These are phyloP conservation scores for Phytopythium oedochilum DNA, from an alignment of 352 stramenopile genomes.

Conservation along the genomic window DNA sequence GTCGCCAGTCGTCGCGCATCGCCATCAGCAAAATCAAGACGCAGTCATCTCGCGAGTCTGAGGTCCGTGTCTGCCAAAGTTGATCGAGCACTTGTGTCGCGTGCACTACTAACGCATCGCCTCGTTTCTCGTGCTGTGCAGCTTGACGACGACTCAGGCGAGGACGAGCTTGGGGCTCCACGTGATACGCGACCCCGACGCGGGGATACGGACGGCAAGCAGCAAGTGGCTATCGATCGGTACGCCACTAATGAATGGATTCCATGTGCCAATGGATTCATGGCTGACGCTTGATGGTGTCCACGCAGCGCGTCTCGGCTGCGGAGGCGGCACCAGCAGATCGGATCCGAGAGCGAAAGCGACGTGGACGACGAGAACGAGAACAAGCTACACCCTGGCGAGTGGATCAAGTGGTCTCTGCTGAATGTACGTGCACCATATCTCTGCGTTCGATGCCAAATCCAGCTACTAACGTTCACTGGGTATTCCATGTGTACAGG, in stretches of 20 bases:
- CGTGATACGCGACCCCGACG: conserved; percentile 7
- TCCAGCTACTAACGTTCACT: too few species aligned
- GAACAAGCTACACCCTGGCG: conserved; percentile 8
- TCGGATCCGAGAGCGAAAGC: conserved; percentile 37
- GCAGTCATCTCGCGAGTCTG: conserved; percentile 54
- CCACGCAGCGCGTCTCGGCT: conserved; percentile 56
- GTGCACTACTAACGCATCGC: conserved; percentile 4
- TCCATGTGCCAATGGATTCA: background rate
- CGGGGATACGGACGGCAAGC: conserved; percentile 7
- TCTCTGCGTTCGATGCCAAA: too few species aligned
- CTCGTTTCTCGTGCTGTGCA: background rate
- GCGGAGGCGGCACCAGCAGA: conserved; percentile 39
- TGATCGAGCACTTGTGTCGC: background rate
- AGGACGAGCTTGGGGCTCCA: background rate
- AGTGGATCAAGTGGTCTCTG: conserved; percentile 74
- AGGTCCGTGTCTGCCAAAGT: conserved; percentile 10
- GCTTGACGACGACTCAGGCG: conserved; percentile 20
- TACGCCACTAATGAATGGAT: background rate
- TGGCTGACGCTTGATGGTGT: background rate
- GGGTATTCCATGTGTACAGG: conserved; percentile 3
- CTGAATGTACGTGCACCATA: conserved; percentile 27
- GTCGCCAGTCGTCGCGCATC: conserved; percentile 77
- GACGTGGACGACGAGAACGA: conserved; percentile 28
- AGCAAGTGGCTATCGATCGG: conserved; percentile 8
- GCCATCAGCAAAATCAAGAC: conserved; percentile 73